Conservation (phyloP, 2,329 filamentous ascomycete genomes). For the Colletotrichum limetticola region DNA sequence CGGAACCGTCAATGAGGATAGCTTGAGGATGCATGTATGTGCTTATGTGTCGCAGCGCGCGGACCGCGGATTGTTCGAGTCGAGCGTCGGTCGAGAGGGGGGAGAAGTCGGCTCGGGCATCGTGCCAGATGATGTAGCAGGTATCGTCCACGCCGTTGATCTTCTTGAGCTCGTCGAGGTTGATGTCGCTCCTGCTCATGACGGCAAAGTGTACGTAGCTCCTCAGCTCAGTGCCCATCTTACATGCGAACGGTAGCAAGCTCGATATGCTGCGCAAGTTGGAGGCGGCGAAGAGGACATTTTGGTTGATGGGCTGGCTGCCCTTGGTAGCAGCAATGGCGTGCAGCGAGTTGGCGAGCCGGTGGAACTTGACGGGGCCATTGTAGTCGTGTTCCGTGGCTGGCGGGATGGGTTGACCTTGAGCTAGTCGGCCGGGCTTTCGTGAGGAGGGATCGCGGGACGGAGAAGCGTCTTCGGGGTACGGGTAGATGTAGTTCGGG, state of each 20-base stretch:
- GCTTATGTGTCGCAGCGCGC: slow-evolving; percentile 78
- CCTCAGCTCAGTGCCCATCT: slow-evolving; percentile 77
- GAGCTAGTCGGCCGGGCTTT: slow-evolving; percentile 26
- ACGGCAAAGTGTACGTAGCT: slow-evolving; percentile 87
- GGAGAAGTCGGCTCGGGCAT: slow-evolving; percentile 83
- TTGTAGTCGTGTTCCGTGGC: slow-evolving; percentile 61
- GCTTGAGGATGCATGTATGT: slow-evolving; percentile 82
- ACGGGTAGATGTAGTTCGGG: slow-evolving; percentile 50
- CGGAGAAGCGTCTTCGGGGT: slow-evolving; percentile 32
- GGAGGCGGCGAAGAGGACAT: slow-evolving; percentile 83
- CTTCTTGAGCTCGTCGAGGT: slow-evolving; percentile 74
- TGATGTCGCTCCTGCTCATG: slow-evolving; percentile 77
- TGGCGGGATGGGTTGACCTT: slow-evolving; percentile 28
- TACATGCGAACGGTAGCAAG: slow-evolving; percentile 84
- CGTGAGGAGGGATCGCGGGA: slow-evolving; percentile 18
- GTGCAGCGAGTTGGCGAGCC: slow-evolving; percentile 72
- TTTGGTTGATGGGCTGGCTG: slow-evolving; percentile 65
- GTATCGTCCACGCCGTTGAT: slow-evolving; percentile 81
- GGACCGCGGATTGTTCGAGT: slow-evolving; percentile 71
- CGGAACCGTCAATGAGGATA: slow-evolving; percentile 76
- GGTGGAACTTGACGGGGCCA: slow-evolving; percentile 75
- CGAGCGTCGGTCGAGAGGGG: slow-evolving; percentile 75
- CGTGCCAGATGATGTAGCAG: slow-evolving; percentile 74
- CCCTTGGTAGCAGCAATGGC: slow-evolving; percentile 66
- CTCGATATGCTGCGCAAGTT: slow-evolving; percentile 78